Conservation (phyloP, 345 rosid genomes). For the Eucalyptus viminalis region DNA sequence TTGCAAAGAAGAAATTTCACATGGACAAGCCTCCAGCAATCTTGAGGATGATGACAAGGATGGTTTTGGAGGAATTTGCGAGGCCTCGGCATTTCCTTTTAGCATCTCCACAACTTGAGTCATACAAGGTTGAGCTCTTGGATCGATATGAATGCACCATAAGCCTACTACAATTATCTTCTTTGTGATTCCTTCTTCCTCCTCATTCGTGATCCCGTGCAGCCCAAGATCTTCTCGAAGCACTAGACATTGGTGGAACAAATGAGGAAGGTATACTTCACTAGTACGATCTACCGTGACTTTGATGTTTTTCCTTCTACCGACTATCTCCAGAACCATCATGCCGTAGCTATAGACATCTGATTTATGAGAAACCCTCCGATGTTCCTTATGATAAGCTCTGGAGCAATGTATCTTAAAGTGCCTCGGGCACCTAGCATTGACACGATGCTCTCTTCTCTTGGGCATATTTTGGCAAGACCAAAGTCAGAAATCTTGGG, state of each 20-base stretch:
- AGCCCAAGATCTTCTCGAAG: background rate
- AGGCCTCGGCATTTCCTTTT: background rate
- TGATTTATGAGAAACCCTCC: constrained; percentile 24
- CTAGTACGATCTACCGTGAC: background rate
- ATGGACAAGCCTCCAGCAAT: background rate
- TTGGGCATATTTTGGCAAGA: too few species aligned
- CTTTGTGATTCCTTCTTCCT: background rate
- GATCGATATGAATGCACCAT: background rate
- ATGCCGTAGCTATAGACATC: constrained; percentile 21
- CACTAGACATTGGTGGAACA: background rate
- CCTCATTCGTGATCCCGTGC: background rate
- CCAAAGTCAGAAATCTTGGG: too few species aligned
- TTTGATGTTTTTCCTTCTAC: background rate
- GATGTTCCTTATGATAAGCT: constrained; percentile 4
- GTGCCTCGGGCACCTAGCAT: constrained; percentile 4
- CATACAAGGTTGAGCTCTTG: background rate
- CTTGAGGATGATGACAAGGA: background rate
- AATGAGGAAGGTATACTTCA: background rate
- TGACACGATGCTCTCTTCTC: too few species aligned
- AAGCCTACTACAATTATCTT: background rate
- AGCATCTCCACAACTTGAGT: background rate
- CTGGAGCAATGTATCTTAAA: constrained; percentile 21
- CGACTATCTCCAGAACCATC: background rate
- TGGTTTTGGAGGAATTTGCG: background rate
- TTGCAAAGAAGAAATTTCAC: too few species aligned